These are phyloP conservation scores for Ganoderma sinense DNA, from an alignment of 1,284 basidiomycete genomes.

Conservation along the genomic window DNA sequence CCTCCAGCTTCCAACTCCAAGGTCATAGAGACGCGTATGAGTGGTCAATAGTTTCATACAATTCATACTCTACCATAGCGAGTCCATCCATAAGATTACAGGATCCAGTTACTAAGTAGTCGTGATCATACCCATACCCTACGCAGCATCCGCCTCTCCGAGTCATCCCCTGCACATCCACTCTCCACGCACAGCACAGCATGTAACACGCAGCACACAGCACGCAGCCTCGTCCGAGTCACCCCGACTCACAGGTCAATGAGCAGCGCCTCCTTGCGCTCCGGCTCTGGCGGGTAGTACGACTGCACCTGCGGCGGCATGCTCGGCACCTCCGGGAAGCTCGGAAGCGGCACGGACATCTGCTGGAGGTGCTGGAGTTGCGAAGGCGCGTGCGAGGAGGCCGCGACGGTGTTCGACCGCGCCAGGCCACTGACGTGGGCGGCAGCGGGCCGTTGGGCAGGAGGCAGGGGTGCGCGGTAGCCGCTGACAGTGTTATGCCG, in stretches of 20 bases:
- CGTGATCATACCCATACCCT: background rate
- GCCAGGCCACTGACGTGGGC: conserved; percentile 25
- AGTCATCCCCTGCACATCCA: background rate
- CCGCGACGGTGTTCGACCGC: conserved; percentile 34
- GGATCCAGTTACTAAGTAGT: background rate
- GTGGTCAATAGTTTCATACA: conserved; percentile 15
- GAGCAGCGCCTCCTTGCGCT: conserved; percentile 84
- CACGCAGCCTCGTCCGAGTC: background rate
- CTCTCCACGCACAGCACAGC: background rate
- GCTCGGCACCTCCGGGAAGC: conserved; percentile 78
- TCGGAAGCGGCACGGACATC: conserved; percentile 52
- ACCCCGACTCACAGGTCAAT: conserved; percentile 66
- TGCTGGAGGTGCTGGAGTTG: conserved; percentile 44
- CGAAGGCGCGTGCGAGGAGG: conserved; percentile 39
- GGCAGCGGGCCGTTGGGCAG: background rate
- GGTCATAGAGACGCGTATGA: background rate
- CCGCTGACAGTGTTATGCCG: conserved; percentile 52
- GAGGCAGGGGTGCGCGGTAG: conserved; percentile 24
- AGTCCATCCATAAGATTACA: conserved; percentile 13
- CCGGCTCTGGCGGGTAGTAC: conserved; percentile 65
- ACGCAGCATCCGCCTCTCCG: background rate
- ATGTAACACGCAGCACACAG: background rate
- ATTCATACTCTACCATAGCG: conserved; percentile 23
- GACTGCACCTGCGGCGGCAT: conserved; percentile 62
- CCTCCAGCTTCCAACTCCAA: too few species aligned